Evolutionary conservation across 31 red algal genomes (phyloP), one percentile per base, ranked within the genome.

Genomic region (Endocladia muricata): DNA sequence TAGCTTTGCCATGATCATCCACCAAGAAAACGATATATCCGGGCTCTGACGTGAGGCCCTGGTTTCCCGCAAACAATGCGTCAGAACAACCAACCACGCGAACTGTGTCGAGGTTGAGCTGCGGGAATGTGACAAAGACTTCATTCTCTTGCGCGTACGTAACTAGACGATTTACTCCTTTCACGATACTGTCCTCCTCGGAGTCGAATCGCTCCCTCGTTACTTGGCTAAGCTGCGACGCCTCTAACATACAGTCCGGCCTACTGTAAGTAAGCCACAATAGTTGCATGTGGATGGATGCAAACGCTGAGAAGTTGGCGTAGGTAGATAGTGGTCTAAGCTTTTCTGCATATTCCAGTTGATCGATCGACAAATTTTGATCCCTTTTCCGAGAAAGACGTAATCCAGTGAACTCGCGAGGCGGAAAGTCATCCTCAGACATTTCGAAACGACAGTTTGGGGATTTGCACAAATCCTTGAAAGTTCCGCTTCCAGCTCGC

Each of bases 11-110:
- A 47, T 21, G 19, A 4, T 25, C 25, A 49, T 74, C 70, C 8
- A 8, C 33, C n/a, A 74, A 9, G 44, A 74, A 57, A 22, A 57
- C 29, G n/a, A 57, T 11, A 47, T 74, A 74, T 5, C 70, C 70
- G 21, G 57, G 70, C 70, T 74, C 44, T 15, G 38, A 74, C 19
- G 38, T 21, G 11, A 54, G 32, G 70, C 57, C 70, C 11, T 8
- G 44, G 44, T 74, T 74, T 21, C 5, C 57, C 11, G 70, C 41
- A 37, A 74, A 74, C 9, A 19, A 74, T 23, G 38, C 40, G 32
- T 74, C 70, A 7, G 70, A 52, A 32, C 28, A 74, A 21, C 23
- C 70, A 49, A 41, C 23, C 5, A 74, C 44, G 9, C 34, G 38
- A 9, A 74, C 23, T 41, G n/a, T 57, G 22, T 52, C 29, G 8